Evolutionary conservation across 2,329 filamentous ascomycete genomes (phyloP), one percentile per base, ranked within the genome.

Genomic region (Colletotrichum tofieldiae): DNA sequence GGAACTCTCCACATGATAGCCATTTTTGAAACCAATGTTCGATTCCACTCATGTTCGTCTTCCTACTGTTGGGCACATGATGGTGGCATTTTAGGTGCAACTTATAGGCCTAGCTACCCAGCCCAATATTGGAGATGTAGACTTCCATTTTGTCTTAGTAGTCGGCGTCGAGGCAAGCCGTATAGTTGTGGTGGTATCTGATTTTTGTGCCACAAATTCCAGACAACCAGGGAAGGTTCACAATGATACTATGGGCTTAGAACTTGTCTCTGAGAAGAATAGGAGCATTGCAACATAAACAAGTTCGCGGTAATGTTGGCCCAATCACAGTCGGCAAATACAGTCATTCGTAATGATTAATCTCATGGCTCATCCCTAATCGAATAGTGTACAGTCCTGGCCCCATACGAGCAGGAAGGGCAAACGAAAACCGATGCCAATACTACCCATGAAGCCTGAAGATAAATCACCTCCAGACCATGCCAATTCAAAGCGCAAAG

Each of bases 321-420:
- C n/a, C 4, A 29, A 7, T 32, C 20, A 5, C 37, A 8, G 6
- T 16, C 20, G n/a, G 3, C 29, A 39, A 39, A 2, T 5, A 16
- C 3, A 35, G 5, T 41, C 4, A 20, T 52, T 52, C 12, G 16
- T 11, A 39, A 39, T 61, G 41, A 62, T 72, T 64, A 54, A 52
- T 68, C 14, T 69, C 60, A 41, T 56, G 29, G 51, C n/a, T 64
- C 65, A 51, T 69, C 23, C 58, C 69, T 63, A 69, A 47, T 52
- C 58, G 39, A 65, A 63, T 66, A 73, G 49, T 73, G 67, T 73
- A 73, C 70, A 73, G 60, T 51, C 55, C 66, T 65, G 32, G 29
- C 14, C 54, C 54, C 45, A 20, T 59, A 39, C 20, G 12, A 20
- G 41, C n/a, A 47, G 29, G 39, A 35, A 23, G 54, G 39, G 59